Percentiles rank a stretch among this genome's conserved stretches.
These are phyloP conservation scores for Porcisia hertigi DNA, from an alignment of 208 protist species.

Conservation along the genomic window DNA sequence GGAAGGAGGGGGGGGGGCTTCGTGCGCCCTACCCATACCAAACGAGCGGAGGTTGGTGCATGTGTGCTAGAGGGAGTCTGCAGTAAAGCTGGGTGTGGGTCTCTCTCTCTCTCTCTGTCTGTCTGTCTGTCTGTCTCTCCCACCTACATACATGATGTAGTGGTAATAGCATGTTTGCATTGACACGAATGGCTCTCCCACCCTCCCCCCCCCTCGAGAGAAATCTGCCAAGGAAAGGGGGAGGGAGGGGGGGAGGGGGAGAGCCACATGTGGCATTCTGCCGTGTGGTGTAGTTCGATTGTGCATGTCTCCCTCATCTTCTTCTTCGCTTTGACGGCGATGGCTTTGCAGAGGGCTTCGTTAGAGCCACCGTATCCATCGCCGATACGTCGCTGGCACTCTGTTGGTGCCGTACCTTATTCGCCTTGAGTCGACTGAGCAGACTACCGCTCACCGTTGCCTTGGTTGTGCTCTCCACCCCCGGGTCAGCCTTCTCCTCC, in stretches of 20 bases:
- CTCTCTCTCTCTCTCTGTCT: not conserved
- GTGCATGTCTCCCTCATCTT: not conserved
- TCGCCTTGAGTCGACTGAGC: conserved; percentile 9
- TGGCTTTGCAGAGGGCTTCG: not conserved
- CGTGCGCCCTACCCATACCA: not conserved
- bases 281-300: too few relatives aligned
- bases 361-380: not conserved
- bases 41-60: not conserved
- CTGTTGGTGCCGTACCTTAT: conserved; percentile 4
- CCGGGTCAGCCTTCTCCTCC: conserved; percentile 3
- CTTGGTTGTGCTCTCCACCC: conserved; percentile 10
- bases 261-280: too few relatives aligned
- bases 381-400: not conserved
- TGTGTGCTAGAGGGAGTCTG: not conserved
- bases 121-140: not conserved
- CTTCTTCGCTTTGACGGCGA: not conserved
- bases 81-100: too few relatives aligned
- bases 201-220: too few relatives aligned
- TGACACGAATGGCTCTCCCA: not conserved
- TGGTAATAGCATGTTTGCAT: not conserved
- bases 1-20: not conserved
- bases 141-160: too few relatives aligned
- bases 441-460: conserved; percentile 18
- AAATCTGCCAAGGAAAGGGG: too few relatives aligned
- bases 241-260: too few relatives aligned